Conservation (phyloP, 805 yeast species). For the Candida gorgasii region DNA sequence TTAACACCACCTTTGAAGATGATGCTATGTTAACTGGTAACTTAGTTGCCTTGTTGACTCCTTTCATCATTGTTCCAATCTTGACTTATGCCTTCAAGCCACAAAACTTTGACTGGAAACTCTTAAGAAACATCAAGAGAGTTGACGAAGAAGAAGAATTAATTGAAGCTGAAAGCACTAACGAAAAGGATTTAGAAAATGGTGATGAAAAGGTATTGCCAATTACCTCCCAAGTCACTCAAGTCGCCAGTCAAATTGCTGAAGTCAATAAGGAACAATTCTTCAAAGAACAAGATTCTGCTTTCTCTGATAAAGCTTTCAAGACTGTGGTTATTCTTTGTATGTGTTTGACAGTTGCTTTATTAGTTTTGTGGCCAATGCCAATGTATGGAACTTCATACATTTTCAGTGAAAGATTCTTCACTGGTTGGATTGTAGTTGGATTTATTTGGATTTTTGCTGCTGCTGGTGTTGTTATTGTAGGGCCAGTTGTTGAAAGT, state of each 20-base stretch:
- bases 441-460: conserved; percentile 80
- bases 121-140: conserved; percentile 58
- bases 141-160: conserved; percentile 73
- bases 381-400: conserved; percentile 87
- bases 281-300: conserved; percentile 49
- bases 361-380: conserved; percentile 86
- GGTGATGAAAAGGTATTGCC: conserved; percentile 32
- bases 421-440: conserved; percentile 88
- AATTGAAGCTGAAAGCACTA: conserved; percentile 34
- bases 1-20: conserved; percentile 68
- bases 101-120: conserved; percentile 73
- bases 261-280: conserved; percentile 20
- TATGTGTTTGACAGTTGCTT: conserved; percentile 57
- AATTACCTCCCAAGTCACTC: conserved; percentile 34
- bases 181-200: conserved; percentile 14
- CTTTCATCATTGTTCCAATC: conserved; percentile 64
- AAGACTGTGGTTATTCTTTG: conserved; percentile 64
- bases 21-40: conserved; percentile 90
- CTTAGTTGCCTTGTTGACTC: conserved; percentile 76
- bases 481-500: conserved; percentile 77
- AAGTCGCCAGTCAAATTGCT: conserved; percentile 41
- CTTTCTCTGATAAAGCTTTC: conserved; percentile 54
- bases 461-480: conserved; percentile 59
- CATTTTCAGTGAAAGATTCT: conserved; percentile 71
- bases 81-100: conserved; percentile 65